Evolutionary conservation across 2,329 filamentous ascomycete genomes (phyloP), one percentile per base, ranked within the genome.

Genomic region (Fusarium tanahbumbuense): DNA sequence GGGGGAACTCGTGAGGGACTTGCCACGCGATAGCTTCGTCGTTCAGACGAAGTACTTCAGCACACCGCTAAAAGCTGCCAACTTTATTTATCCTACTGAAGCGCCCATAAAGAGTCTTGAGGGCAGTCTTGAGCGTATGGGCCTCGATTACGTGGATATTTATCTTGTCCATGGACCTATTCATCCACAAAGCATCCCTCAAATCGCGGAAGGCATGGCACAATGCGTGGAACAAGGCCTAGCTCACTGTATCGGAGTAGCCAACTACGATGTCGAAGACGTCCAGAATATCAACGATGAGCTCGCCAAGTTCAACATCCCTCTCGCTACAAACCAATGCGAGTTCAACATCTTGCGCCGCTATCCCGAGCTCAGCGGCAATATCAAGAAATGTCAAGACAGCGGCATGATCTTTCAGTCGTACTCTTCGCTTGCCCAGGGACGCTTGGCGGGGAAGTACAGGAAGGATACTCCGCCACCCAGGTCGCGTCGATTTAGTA

Each of bases 401-500:
- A 55, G 28, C 23, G 61, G 42, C 27, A 65, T 67, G 44, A 56
- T 67, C 8, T 67, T 67, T 8, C 64, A 67, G 27, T 67, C 61
- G 2, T 67, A 56, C 18, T 67, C 64, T 2, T 65, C 64, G 0
- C 60, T 67, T 2, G 61, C 55, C 0, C 64, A 65, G 0, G 64
- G 64, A 0, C 2, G 55, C 4, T 10, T 67, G 9, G 42, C 55
- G 3, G 61, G 64, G 3, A 67, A 67, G 15, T 66, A 67, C 20
- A 56, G 32, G 2, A 44, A 15, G 23, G 46, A 66, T 0, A 56
- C 52, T 2, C 45, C 64, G 0, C 61, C 64, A 0, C 61, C 56
- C 2, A 61, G 61, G 13, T 27, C 56, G 5, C 44, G 6, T 5
- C 41, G 23, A 0, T 52, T 66, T 18, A 67, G 56, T 7, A 56